These are phyloP conservation scores for Kwoniella bestiolae DNA, from an alignment of 768 basidiomycete genomes.

Conservation along the genomic window DNA sequence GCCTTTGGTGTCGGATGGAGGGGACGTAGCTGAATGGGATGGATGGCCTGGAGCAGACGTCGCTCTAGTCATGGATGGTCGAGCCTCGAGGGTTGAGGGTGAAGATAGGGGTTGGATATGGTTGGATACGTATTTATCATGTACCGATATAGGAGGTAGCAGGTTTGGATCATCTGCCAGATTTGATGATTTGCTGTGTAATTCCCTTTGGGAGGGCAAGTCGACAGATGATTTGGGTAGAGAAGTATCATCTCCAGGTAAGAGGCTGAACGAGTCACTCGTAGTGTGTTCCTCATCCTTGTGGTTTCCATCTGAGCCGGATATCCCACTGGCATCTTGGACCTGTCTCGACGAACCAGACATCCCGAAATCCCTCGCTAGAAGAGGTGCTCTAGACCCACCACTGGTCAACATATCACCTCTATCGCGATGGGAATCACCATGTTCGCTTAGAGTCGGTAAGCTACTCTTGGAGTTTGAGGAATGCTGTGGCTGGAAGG, in stretches of 20 bases:
- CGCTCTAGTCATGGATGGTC: conserved; percentile 12
- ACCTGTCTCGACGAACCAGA: neutral
- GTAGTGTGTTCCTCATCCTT: neutral
- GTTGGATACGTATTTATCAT: conserved; percentile 39
- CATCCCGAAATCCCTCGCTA: conserved; percentile 23
- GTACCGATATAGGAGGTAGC: conserved; percentile 35
- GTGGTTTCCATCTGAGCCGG: neutral
- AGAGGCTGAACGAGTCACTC: conserved; percentile 16
- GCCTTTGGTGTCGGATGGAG: neutral
- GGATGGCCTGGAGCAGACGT: conserved; percentile 23
- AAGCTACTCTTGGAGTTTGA: conserved; percentile 2
- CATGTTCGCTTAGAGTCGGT: conserved; percentile 9
- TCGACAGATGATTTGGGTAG: conserved; percentile 13
- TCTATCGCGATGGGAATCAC: neutral
- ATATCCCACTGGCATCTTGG: neutral
- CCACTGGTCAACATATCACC: neutral
- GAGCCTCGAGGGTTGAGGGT: conserved; percentile 2
- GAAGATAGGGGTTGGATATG: conserved; percentile 32
- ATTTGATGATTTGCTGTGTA: neutral
- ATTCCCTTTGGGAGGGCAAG: neutral
- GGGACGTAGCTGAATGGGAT: neutral
- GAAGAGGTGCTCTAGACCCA: conserved; percentile 9
- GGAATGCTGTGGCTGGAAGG: neutral
- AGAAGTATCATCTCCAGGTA: conserved; percentile 14
- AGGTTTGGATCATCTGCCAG: conserved; percentile 7